Conservation (phyloP, 371 early-diverging fungal species). For the Haplosporangium sp. region DNA sequence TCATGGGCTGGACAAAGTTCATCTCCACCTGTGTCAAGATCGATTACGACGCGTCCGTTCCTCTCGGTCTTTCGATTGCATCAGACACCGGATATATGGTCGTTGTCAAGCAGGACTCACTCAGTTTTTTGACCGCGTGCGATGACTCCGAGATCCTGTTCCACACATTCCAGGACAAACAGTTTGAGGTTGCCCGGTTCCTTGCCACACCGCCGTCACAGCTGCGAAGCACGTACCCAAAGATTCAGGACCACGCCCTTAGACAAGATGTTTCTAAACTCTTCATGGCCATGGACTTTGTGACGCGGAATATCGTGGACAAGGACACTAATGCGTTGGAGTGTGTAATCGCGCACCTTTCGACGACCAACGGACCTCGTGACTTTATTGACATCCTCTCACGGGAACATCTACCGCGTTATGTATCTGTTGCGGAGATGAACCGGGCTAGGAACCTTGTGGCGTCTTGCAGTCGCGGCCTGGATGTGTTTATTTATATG, state of each 20-base stretch:
- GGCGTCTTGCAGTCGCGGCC: slow-evolving; percentile 25
- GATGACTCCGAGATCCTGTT: slow-evolving; percentile 49
- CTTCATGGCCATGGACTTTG: slow-evolving; percentile 33
- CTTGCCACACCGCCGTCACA: slow-evolving; percentile 41
- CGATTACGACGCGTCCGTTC: slow-evolving; percentile 32
- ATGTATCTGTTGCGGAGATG: slow-evolving; percentile 39
- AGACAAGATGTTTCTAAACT: slow-evolving; percentile 33
- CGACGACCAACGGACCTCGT: slow-evolving; percentile 25
- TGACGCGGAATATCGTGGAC: slow-evolving; percentile 18
- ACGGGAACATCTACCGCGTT: slow-evolving; percentile 22
- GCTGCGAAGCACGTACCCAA: slow-evolving; percentile 37
- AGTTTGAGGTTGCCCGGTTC: slow-evolving; percentile 42
- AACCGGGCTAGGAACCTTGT: slow-evolving; percentile 38
- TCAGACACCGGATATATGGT: slow-evolving; percentile 40
- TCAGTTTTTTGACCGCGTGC: slow-evolving; percentile 50
- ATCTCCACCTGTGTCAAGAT: slow-evolving; percentile 48
- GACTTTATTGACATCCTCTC: slow-evolving; percentile 29
- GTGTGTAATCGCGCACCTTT: slow-evolving; percentile 14
- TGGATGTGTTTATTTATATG: slow-evolving; percentile 23
- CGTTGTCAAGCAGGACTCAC: slow-evolving; percentile 40
- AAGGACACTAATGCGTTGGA: slow-evolving; percentile 31
- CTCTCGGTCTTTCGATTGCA: slow-evolving; percentile 34
- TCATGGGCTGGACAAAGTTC: slow-evolving; percentile 38
- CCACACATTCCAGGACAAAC: slow-evolving; percentile 49
- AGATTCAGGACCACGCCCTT: slow-evolving; percentile 25